phyloP scores from a whole-genome alignment of 164 flowering plant genomes.

The Magnolia changhungtana region DNA sequence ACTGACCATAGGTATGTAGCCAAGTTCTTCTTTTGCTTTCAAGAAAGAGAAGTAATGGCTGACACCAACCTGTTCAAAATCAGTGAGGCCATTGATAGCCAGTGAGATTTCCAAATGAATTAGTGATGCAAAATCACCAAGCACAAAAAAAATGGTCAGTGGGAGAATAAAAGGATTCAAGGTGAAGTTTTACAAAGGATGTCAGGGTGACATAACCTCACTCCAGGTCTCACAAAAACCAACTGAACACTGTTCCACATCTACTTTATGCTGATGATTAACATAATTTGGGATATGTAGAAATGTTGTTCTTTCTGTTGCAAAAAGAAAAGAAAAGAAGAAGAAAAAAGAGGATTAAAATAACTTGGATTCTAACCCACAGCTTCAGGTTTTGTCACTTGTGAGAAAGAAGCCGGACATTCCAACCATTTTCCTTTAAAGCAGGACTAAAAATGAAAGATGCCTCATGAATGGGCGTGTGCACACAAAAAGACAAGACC shows the following conservation, averaged over 20 bases:
- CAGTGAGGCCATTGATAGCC: not conserved
- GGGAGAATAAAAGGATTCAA: not conserved
- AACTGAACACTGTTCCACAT: not conserved
- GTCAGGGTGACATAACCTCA: not conserved
- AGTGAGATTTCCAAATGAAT: not conserved
- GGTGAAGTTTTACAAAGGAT: not conserved
- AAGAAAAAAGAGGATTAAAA: not conserved
- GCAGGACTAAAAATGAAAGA: too few species aligned
- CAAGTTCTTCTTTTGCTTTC: constrained; percentile 83
- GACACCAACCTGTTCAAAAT: constrained; percentile 70
- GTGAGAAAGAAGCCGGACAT: too few species aligned
- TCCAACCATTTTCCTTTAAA: too few species aligned
- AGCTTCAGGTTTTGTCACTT: too few species aligned
- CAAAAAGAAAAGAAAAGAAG: too few species aligned
- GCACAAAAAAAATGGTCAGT: not conserved
- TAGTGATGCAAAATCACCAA: not conserved
- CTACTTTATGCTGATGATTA: not conserved
- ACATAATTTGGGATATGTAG: not conserved
- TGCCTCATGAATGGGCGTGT: too few species aligned
- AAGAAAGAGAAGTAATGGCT: constrained; percentile 81
- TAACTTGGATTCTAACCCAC: not conserved
- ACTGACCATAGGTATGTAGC: constrained; percentile 73
- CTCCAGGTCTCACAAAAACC: not conserved
- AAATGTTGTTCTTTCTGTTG: too few species aligned
- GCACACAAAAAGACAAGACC: too few species aligned